These are phyloP conservation scores for Linum usitatissimum DNA, from an alignment of 345 rosid species.

Conservation along the genomic window DNA sequence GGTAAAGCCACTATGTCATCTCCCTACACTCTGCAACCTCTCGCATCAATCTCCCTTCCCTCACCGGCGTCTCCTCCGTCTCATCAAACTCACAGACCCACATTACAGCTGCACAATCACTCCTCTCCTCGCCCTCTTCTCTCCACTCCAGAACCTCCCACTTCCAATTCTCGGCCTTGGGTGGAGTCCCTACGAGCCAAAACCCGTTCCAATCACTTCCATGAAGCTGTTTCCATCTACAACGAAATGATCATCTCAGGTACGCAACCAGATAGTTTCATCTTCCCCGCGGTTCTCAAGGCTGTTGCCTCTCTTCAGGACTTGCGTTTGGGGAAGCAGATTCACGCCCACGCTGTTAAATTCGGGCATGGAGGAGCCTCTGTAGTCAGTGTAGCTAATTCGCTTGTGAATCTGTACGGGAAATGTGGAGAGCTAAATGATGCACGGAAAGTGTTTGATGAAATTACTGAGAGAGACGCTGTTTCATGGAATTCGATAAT, in stretches of 20 bases:
- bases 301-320: slow-evolving; percentile 48
- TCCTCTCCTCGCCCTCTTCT: slow-evolving; percentile 5
- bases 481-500: slow-evolving; percentile 88
- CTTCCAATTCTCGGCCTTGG: slow-evolving; percentile 38
- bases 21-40: slow-evolving; percentile 8
- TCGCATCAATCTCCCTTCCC: slow-evolving; percentile 2
- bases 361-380: slow-evolving; percentile 42
- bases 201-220: slow-evolving; percentile 46
- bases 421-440: slow-evolving; percentile 49
- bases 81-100: background rate
- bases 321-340: slow-evolving; percentile 49
- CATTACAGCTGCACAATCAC: background rate
- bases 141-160: slow-evolving; percentile 15
- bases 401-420: slow-evolving; percentile 62
- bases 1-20: slow-evolving; percentile 17
- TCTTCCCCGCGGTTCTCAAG: slow-evolving; percentile 68
- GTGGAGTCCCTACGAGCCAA: slow-evolving; percentile 46
- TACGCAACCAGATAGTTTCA: slow-evolving; percentile 50
- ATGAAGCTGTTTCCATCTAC: slow-evolving; percentile 55
- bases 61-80: slow-evolving; percentile 11
- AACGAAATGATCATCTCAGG: slow-evolving; percentile 41
- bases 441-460: slow-evolving; percentile 57
- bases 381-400: slow-evolving; percentile 47
- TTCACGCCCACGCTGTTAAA: slow-evolving; percentile 72
- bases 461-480: slow-evolving; percentile 62